Base-by-base conservation (phyloP, 2,329 filamentous ascomycete genomes). In the Fusarium buharicum region DNA sequence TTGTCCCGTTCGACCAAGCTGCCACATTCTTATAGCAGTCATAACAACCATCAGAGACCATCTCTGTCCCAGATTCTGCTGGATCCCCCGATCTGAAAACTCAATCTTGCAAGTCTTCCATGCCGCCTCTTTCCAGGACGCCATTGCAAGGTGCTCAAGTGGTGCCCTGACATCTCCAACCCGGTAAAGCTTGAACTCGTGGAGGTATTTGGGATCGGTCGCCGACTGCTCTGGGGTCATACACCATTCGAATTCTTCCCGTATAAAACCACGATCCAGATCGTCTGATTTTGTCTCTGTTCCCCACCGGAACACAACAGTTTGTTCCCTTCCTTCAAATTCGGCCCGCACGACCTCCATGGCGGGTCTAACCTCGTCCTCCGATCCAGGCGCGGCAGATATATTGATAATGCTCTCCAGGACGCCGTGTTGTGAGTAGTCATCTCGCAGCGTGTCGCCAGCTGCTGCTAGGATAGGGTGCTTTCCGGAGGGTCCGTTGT, bases 41-140 rank as follows among this genome's bases (percentile, higher is more conserved):
- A 64, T 64, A 9, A 57, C 14, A 36, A 64, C 61, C 61, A 64
- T 64, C 3, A 61, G 62, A 41, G 50, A 55, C 61, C 61, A 64
- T n/a, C 61, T 43, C 14, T 62, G 38, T 17, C 61, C 61, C n/a
- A 52, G 24, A 22, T 38, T 47, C 34, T 57, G 43, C n/a, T 57
- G 57, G 1, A 50, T 33, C 14, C 16, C 50, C 17, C 55, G 59
- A 16, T 61, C 61, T 16, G 50, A 61, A 16, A 64, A 62, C 30
- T 65, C 61, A 28, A 64, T 64, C 11, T 56, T 64, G 22, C 61
- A 64, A 13, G 61, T 65, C 30, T 64, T 64, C 61, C 61, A 64
- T 20, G 61, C 61, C 13, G 61, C 61, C 2, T 64, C 61, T 31
- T 64, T 64, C 61, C 61, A 64, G 4, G 61, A 64, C 12, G 56